These are phyloP conservation scores for Acaromyces ingoldii DNA, from an alignment of 1,284 basidiomycete species.

Conservation along the genomic window DNA sequence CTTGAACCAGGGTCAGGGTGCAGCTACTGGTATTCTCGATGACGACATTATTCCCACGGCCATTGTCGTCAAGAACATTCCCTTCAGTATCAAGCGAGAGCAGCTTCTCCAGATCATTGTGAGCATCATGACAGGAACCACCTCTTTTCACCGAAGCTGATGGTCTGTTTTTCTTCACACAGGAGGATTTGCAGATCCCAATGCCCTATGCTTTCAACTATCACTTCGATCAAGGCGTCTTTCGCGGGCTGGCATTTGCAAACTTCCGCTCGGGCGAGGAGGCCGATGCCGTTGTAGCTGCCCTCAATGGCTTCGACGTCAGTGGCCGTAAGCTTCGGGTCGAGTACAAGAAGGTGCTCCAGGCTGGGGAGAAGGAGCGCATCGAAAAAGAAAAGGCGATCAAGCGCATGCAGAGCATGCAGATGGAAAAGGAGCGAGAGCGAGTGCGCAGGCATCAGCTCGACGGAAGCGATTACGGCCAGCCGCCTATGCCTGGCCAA, in stretches of 20 bases:
- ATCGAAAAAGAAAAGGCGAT: constrained; percentile 99
- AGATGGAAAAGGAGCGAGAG: constrained; percentile 43
- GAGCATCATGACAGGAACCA: neutral
- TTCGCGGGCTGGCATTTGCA: constrained; percentile 95
- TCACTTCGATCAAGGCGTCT: constrained; percentile 60
- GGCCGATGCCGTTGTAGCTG: constrained; percentile 90
- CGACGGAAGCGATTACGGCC: no score
- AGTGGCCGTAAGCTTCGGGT: constrained; percentile 97
- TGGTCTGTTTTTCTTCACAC: constrained; percentile 5
- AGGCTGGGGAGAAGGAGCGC: constrained; percentile 96
- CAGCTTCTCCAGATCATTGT: constrained; percentile 93
- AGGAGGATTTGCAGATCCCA: constrained; percentile 87
- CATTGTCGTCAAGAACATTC: constrained; percentile 99
- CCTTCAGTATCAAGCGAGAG: constrained; percentile 94
- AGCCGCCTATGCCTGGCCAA: no score
- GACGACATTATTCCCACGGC: constrained; percentile 98
- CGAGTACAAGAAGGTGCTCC: constrained; percentile 98
- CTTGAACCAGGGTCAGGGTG: neutral
- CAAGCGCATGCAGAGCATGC: constrained; percentile 73
- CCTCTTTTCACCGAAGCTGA: constrained; percentile 49
- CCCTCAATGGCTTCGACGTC: constrained; percentile 82
- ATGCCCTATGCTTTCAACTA: constrained; percentile 97
- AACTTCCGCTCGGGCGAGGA: constrained; percentile 89
- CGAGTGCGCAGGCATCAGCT: constrained; percentile 12
- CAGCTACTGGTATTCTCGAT: constrained; percentile 53